Base-by-base conservation (phyloP, 2,329 filamentous ascomycete species). In the Calonectria naviculata region DNA sequence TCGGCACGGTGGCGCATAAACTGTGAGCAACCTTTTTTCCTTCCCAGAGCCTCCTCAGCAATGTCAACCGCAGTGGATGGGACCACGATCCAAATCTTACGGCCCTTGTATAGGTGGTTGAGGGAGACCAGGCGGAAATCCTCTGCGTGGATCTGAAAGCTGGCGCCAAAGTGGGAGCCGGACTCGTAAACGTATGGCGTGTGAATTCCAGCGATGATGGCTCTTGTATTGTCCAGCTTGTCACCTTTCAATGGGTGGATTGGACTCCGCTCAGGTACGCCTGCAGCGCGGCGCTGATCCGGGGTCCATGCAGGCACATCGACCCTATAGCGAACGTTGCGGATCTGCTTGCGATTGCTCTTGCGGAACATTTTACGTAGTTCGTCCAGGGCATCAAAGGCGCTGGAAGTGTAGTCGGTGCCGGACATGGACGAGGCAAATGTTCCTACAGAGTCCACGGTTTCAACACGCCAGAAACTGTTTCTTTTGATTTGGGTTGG, bases 161-260 rank as follows among this genome's bases (percentile, higher is more conserved):
- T 84, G 9, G 83, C 83, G 6, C 83, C 83, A 58, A 84, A 84
- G 65, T 81, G 68, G 29, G 82, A 78, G 0, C 80, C 83, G 19
- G 83, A 84, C 69, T 84, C 83, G 68, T 84, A 84, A 4, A 84
- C 83, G 62, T 84, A 84, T 3, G 83, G 83, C 3, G 83, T 84
- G 65, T 84, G 83, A 13, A 84, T 84, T 46, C 83, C 83, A 1
- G 83, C 83, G 7, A 84, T 83, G 38, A 84, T 78, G 61, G 82
- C 83, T 65, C 78, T 82, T 9, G 83, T 84, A 42, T 74, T 67
- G 66, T 84, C 81, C 46, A 84, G 73, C 52, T 80, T 80, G 75
- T 84, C 83, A 31, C 83, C 83, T 28, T 79, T 79, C 29, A 84
- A 66, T 10, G 83, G 83, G 61, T 84, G 79, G 29, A 84, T 83